phyloP scores from a whole-genome alignment of 2,329 filamentous ascomycete species.

The Xylaria sp. region DNA sequence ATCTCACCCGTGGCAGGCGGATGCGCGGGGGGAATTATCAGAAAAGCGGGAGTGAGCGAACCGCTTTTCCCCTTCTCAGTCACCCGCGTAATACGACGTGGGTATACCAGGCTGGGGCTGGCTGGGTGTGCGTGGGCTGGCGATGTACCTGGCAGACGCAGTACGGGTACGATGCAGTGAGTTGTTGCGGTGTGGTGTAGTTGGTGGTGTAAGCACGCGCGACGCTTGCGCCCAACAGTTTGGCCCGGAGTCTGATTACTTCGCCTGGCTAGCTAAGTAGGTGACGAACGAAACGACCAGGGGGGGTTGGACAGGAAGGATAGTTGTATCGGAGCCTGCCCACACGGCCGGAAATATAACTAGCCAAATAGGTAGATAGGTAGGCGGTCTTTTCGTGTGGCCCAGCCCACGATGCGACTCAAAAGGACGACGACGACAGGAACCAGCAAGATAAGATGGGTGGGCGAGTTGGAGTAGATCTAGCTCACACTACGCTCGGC shows the following conservation, averaged over 20 bases:
- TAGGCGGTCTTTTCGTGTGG: constrained; percentile 37
- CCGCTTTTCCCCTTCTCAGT: constrained; percentile 43
- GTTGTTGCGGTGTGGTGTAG: constrained; percentile 40
- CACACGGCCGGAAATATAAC: constrained; percentile 31
- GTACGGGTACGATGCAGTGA: constrained; percentile 38
- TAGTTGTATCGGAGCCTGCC: constrained; percentile 36
- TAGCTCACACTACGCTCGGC: constrained; percentile 10
- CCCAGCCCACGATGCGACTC: constrained; percentile 44
- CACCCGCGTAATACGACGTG: constrained; percentile 47
- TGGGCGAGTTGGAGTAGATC: constrained; percentile 14
- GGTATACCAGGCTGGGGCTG: constrained; percentile 37
- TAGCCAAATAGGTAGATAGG: constrained; percentile 24
- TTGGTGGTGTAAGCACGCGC: constrained; percentile 48
- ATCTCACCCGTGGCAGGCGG: constrained; percentile 38
- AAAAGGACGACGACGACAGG: constrained; percentile 5
- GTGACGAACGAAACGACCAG: constrained; percentile 33
- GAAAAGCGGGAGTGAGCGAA: constrained; percentile 46
- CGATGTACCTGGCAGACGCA: constrained; percentile 37
- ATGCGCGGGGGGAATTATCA: constrained; percentile 44
- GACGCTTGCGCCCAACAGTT: constrained; percentile 42
- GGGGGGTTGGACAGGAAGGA: constrained; percentile 34
- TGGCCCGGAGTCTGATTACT: constrained; percentile 33
- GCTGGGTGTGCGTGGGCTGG: constrained; percentile 33
- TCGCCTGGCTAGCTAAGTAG: constrained; percentile 29
- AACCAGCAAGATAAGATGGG: constrained; percentile 19